phyloP scores from a whole-genome alignment of 2,329 filamentous ascomycete species.

The Nemania abortiva region DNA sequence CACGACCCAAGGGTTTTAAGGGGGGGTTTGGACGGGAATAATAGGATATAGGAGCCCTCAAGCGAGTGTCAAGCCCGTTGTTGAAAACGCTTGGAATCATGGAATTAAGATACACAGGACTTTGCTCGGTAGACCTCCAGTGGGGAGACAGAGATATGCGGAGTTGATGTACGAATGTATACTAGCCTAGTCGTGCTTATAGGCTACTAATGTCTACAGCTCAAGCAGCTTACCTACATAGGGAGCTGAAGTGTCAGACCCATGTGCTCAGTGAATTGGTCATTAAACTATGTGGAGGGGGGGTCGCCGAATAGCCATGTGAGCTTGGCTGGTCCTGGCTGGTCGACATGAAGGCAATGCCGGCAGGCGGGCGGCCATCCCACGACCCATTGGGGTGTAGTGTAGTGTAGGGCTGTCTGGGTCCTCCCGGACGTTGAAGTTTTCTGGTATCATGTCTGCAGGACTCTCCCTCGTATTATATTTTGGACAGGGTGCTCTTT shows the following conservation, averaged over 20 bases:
- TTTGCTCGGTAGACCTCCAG: neutral
- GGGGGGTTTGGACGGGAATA: no score
- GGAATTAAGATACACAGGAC: neutral
- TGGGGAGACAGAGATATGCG: neutral
- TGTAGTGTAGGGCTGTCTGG: neutral
- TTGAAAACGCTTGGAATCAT: neutral
- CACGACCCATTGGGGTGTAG: neutral
- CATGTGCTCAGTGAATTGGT: neutral
- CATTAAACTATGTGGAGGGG: conserved; percentile 19
- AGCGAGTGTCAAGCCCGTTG: no score
- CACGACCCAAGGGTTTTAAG: no score
- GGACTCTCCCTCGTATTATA: neutral
- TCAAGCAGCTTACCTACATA: neutral
- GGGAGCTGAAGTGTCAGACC: neutral
- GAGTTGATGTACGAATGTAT: neutral
- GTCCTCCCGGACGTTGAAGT: neutral
- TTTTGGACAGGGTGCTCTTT: neutral
- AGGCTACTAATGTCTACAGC: no score
- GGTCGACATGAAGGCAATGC: neutral
- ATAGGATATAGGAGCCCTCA: no score
- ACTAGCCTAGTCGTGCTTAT: neutral
- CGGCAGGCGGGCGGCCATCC: neutral
- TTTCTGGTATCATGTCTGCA: neutral
- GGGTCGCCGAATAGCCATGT: neutral
- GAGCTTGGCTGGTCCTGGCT: neutral